Percentiles rank a stretch among this genome's conserved stretches.
Evolutionary conservation across 306 rosid species (phyloP).

Genomic region (Malus domestica): DNA sequence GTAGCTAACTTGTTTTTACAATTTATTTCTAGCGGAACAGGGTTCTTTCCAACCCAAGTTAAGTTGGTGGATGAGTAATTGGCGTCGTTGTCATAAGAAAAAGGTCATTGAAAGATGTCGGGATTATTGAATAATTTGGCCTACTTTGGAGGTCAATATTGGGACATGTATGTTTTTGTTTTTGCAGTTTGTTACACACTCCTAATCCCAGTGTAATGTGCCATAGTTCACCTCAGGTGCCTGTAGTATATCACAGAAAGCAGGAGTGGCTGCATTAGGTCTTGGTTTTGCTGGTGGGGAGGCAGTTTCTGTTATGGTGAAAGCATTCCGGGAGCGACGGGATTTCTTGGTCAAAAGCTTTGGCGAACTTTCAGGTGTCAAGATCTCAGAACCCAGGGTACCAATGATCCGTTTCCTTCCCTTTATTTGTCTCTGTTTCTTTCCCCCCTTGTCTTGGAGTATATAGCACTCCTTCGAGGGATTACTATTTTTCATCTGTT

Average conservation of each 20-base stretch:
- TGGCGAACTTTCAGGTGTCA: conserved; percentile 66
- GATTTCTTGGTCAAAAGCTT: conserved; percentile 85
- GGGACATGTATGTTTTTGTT: background rate
- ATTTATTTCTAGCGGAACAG: background rate
- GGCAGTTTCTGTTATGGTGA: conserved; percentile 72
- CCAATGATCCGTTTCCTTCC: background rate
- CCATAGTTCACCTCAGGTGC: conserved; percentile 85
- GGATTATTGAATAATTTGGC: background rate
- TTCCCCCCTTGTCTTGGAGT: background rate
- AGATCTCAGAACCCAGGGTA: conserved; percentile 83
- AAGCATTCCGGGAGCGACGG: conserved; percentile 83
- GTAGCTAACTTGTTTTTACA: background rate
- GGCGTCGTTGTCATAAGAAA: background rate
- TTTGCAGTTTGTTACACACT: background rate
- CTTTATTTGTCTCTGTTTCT: background rate
- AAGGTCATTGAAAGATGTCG: background rate
- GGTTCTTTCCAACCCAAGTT: background rate
- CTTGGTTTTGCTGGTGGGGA: conserved; percentile 97
- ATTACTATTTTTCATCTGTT: background rate
- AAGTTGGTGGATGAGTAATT: background rate
- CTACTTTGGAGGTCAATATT: background rate
- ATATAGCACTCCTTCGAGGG: background rate
- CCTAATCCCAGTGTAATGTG: conserved; percentile 23
- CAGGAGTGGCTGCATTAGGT: conserved; percentile 89
- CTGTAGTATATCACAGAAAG: conserved; percentile 90